phyloP scores from a whole-genome alignment of 169 alveolate genomes.

The Cryptosporidium baileyi region DNA sequence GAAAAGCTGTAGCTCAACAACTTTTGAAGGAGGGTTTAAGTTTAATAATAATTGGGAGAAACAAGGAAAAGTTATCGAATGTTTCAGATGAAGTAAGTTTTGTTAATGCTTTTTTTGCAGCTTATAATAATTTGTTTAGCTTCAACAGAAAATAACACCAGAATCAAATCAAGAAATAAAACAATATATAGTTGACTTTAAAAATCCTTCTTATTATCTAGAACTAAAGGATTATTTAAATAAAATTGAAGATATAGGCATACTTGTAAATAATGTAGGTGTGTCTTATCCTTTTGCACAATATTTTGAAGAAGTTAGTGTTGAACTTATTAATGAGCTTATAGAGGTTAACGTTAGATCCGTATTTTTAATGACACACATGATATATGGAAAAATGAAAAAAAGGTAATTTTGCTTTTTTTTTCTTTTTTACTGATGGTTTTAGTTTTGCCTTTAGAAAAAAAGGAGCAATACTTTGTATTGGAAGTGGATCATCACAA shows the following conservation, averaged over 20 bases:
- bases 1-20: conserved; percentile 78
- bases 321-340: conserved; percentile 72
- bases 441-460: neutral
- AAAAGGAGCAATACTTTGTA: conserved; percentile 72
- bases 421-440: neutral
- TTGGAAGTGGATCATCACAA: conserved; percentile 74
- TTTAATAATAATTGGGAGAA: conserved; percentile 66
- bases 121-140: neutral
- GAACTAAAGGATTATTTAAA: neutral
- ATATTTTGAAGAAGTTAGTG: conserved; percentile 73
- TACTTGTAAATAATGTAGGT: conserved; percentile 80
- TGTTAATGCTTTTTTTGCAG: neutral
- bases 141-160: neutral
- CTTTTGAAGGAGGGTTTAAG: conserved; percentile 71
- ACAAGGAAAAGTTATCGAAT: conserved; percentile 24
- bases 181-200: conserved; percentile 32
- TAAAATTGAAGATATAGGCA: conserved; percentile 66
- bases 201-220: neutral
- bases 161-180: conserved; percentile 35
- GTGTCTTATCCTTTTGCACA: conserved; percentile 75
- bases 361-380: conserved; percentile 72
- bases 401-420: neutral
- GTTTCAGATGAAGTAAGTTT: conserved; percentile 35
- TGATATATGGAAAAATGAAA: conserved; percentile 69
- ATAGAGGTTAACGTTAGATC: conserved; percentile 74